Conservation (phyloP, 805 yeast genomes). For the Candida tammaniensis region DNA sequence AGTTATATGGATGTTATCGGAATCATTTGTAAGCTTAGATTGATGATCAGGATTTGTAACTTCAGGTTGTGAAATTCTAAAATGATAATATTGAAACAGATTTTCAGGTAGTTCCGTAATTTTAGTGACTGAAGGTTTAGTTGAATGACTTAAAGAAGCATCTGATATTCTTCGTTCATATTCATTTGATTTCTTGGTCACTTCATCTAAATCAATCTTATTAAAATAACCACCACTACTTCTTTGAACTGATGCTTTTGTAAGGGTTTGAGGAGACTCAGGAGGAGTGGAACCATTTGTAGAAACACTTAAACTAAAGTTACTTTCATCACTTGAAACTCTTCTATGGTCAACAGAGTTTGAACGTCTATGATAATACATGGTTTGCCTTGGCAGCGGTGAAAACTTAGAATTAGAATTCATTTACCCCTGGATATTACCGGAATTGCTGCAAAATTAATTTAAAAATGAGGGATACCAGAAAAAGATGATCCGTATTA, state of each 20-base stretch:
- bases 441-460: too few relatives aligned
- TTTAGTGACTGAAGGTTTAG: background rate
- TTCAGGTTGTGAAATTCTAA: too few relatives aligned
- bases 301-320: slow-evolving; percentile 2
- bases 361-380: slow-evolving; percentile 6
- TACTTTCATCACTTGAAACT: slow-evolving; percentile 5
- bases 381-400: too few relatives aligned
- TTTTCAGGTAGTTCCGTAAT: slow-evolving; percentile 7
- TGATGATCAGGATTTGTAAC: too few relatives aligned
- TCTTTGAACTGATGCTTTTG: background rate
- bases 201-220: slow-evolving; percentile 16
- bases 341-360: slow-evolving; percentile 9
- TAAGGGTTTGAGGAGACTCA: slow-evolving; percentile 2
- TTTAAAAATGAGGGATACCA: too few relatives aligned
- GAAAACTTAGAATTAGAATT: slow-evolving; percentile 3
- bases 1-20: too few relatives aligned
- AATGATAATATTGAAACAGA: background rate
- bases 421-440: too few relatives aligned
- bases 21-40: too few relatives aligned
- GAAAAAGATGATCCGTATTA: too few relatives aligned
- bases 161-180: slow-evolving; percentile 6
- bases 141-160: background rate
- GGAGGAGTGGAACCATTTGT: slow-evolving; percentile 1
- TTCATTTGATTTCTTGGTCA: slow-evolving; percentile 12
- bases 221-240: background rate